Evolutionary conservation across 176 grass and related monocot species (phyloP), one percentile per base, ranked within the genome.

Genomic region (Raddia guianensis): DNA sequence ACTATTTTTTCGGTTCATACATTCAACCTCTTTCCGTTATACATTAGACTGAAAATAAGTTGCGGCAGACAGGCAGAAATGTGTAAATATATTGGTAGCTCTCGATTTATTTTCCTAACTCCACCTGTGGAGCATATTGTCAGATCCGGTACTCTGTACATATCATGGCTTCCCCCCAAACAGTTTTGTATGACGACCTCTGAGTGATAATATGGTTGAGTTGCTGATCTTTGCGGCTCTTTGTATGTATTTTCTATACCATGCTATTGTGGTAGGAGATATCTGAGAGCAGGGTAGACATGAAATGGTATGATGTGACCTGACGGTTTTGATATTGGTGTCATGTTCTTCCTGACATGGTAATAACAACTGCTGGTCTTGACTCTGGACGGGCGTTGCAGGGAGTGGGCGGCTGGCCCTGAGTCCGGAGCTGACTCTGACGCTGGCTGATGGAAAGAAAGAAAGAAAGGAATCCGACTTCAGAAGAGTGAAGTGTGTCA

Each of bases 181-280:
- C 72, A 89, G 64, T 81, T 85, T 89, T 85, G 82, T 63, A 61
- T 42, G 21, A 76, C 16, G 20, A 9, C 47, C 57, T 84, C 57
- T 43, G 32, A 16, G 48, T 67, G n/a, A 61, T 82, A 34, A 34
- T 56, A 57, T 49, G 16, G 40, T 49, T 49, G 79, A 60, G 63
- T 59, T 69, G 12, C 0, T 13, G 37, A 33, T 4, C 19, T 34
- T 45, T 47, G 37, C 14, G 9, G 47, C 9, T 18, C 7, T 19
- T n/a, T 12, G 58, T 12, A 27, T 33, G 32, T 33, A 12, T 6
- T 4, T 12, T 48, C 18, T 4, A 11, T 49, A 35, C 18, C 10
- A 10, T 55, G 52, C 18, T 56, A 5, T 40, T 40, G 37, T 40
- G 37, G 37, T 40, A 5, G 37, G 11, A 66, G 63, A 18, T 47